Evolutionary conservation across 1,139 yeast genomes (phyloP).

Genomic region (Dujonia santamariae): DNA sequence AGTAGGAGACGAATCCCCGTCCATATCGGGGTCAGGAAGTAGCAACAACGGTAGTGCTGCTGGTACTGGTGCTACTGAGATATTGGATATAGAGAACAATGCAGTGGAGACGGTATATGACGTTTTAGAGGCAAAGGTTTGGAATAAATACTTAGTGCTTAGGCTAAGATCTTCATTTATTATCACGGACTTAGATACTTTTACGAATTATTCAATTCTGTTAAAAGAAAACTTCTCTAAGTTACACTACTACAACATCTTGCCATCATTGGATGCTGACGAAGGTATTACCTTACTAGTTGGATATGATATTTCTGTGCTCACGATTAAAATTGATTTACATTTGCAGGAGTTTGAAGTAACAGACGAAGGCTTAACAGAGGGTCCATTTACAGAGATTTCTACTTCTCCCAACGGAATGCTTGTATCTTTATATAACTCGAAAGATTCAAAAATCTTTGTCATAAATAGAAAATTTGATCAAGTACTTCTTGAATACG

Average conservation of each 20-base stretch:
- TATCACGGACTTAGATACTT: slow-evolving; percentile 23
- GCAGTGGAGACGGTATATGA: slow-evolving; percentile 28
- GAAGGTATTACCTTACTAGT: slow-evolving; percentile 20
- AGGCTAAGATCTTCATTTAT: slow-evolving; percentile 25
- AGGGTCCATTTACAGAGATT: slow-evolving; percentile 57
- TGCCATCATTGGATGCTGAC: slow-evolving; percentile 13
- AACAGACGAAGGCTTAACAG: slow-evolving; percentile 39
- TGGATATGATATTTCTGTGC: slow-evolving; percentile 28
- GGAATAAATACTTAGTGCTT: slow-evolving; percentile 31
- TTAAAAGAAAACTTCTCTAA: slow-evolving; percentile 11
- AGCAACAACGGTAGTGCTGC: slow-evolving; percentile 1
- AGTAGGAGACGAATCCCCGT: slow-evolving; percentile 31
- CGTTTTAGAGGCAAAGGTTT: slow-evolving; percentile 22
- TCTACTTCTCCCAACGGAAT: slow-evolving; percentile 60
- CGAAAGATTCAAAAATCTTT: slow-evolving; percentile 40
- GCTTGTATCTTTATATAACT: slow-evolving; percentile 55
- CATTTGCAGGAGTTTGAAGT: slow-evolving; percentile 21
- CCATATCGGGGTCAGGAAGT: neutral
- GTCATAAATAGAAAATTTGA: slow-evolving; percentile 54
- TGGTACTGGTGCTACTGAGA: slow-evolving; percentile 10
- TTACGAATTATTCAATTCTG: slow-evolving; percentile 26
- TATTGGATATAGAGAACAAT: slow-evolving; percentile 34
- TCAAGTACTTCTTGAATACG: slow-evolving; percentile 52
- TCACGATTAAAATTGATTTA: slow-evolving; percentile 26
- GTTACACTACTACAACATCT: neutral